Conservation (phyloP, 78 protist species). For the Diacronema lutheri region DNA sequence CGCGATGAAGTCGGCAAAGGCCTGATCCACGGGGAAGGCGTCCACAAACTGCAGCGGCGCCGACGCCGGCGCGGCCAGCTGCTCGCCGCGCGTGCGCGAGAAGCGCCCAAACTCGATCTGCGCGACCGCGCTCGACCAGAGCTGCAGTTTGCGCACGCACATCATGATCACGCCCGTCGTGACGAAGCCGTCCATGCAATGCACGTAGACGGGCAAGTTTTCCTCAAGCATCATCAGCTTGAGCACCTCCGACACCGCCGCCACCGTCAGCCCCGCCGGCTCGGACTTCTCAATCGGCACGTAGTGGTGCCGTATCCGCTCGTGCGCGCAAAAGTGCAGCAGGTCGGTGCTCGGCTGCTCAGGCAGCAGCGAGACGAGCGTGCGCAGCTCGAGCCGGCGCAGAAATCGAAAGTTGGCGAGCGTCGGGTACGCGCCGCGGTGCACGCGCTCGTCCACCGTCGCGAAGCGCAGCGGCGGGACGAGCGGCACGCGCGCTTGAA, state of each 20-base stretch:
- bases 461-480: slow-evolving; percentile 50
- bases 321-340: neutral
- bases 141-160: slow-evolving; percentile 18
- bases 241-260: neutral
- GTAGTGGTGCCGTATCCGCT: neutral
- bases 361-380: slow-evolving; percentile 54
- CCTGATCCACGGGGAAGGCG: neutral
- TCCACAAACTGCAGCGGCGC: neutral
- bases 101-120: neutral
- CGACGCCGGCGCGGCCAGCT: neutral
- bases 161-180: neutral
- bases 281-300: neutral
- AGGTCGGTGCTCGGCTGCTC: slow-evolving; percentile 44
- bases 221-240: neutral
- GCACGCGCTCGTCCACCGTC: slow-evolving; percentile 42
- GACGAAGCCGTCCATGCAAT: slow-evolving; percentile 61
- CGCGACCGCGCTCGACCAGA: neutral
- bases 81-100: neutral
- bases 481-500: no score
- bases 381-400: slow-evolving; percentile 16
- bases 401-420: slow-evolving; percentile 42
- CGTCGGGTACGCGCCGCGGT: slow-evolving; percentile 59
- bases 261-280: neutral
- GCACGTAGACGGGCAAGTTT: slow-evolving; percentile 27
- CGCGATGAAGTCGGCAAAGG: neutral